These are phyloP conservation scores for Melaleuca alternifolia DNA, from an alignment of 345 rosid species.

Conservation along the genomic window DNA sequence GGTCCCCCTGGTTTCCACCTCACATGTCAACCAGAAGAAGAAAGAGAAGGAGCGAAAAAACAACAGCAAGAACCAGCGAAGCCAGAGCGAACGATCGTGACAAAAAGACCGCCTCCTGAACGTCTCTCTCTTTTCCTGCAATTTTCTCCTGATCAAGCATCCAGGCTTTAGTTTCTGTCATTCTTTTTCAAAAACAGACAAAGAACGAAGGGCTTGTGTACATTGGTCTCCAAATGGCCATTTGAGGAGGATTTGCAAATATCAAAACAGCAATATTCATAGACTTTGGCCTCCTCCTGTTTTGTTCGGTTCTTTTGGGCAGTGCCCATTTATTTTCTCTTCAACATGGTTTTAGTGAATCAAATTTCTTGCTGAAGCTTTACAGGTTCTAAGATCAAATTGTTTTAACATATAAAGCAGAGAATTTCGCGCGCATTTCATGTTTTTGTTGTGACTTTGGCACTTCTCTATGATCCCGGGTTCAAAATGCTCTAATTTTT, in stretches of 20 bases:
- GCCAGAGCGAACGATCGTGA: neutral
- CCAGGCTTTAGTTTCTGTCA: neutral
- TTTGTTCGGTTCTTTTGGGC: neutral
- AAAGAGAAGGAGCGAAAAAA: neutral
- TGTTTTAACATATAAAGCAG: neutral
- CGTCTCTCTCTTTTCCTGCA: neutral
- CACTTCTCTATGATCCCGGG: neutral
- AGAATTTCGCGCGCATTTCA: neutral
- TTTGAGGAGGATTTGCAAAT: neutral
- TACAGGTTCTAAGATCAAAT: neutral
- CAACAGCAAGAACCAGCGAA: neutral
- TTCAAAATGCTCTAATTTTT: neutral
- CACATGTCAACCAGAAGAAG: constrained; percentile 1
- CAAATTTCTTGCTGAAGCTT: neutral
- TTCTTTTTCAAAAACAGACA: neutral
- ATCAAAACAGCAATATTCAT: neutral
- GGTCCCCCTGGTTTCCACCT: constrained; percentile 12
- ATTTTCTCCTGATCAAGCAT: neutral
- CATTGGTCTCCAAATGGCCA: neutral
- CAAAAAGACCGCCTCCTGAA: neutral
- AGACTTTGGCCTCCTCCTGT: neutral
- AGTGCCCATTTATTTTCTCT: neutral
- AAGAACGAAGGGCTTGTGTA: neutral
- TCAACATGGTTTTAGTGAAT: neutral
- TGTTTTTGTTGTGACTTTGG: neutral